Conservation (phyloP, 2,329 filamentous ascomycete genomes). For the Metarhizium humberi region DNA sequence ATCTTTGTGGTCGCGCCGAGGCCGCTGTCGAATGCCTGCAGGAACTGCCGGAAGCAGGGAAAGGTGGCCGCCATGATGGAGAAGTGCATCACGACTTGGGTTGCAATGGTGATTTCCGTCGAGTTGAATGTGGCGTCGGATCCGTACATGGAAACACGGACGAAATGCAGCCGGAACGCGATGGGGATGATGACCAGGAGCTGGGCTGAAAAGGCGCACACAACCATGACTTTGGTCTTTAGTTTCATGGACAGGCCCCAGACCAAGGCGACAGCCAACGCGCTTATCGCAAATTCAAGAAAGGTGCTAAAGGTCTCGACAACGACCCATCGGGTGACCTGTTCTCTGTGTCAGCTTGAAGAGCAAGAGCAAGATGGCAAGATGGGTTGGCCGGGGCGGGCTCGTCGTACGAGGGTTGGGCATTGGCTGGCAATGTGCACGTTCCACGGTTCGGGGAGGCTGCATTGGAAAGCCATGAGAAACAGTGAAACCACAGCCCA, state of each 20-base stretch:
- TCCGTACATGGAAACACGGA: background rate
- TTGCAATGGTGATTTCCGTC: conserved; percentile 5
- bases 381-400: background rate
- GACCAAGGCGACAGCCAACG: conserved; percentile 8
- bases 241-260: conserved; percentile 9
- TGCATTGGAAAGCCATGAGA: conserved; percentile 8
- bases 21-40: conserved; percentile 10
- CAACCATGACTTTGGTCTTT: conserved; percentile 9
- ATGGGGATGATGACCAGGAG: conserved; percentile 10
- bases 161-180: conserved; percentile 5
- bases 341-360: background rate
- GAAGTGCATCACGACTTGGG: conserved; percentile 12
- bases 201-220: conserved; percentile 11
- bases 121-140: conserved; percentile 1
- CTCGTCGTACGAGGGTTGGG: conserved; percentile 1
- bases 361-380: too few species aligned
- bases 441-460: conserved; percentile 6
- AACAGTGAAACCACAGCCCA: conserved; percentile 7
- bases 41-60: conserved; percentile 12
- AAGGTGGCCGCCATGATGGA: conserved; percentile 12
- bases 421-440: background rate
- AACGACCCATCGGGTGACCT: conserved; percentile 9
- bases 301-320: conserved; percentile 8
- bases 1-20: conserved; percentile 11
- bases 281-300: conserved; percentile 8